Conservation (phyloP, 192 early-diverging fungal genomes). For the Umbelopsis vinacea region DNA sequence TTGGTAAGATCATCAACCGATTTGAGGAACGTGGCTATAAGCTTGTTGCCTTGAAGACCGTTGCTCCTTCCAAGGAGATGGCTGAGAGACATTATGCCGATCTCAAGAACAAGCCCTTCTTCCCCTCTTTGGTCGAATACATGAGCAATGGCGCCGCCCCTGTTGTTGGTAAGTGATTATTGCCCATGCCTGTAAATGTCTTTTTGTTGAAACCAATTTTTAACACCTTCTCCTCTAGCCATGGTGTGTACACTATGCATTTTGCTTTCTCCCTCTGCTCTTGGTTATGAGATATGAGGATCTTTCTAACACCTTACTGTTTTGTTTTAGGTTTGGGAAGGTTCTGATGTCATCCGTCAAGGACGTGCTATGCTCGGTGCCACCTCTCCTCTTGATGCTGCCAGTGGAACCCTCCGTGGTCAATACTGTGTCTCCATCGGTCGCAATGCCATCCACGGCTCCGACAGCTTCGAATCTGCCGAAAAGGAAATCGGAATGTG, state of each 20-base stretch:
- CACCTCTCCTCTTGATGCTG: slow-evolving; percentile 87
- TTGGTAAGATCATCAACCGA: slow-evolving; percentile 84
- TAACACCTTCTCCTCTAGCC: background rate
- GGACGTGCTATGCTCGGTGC: slow-evolving; percentile 89
- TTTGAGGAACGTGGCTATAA: slow-evolving; percentile 93
- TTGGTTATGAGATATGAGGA: too few species aligned
- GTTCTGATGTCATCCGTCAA: slow-evolving; percentile 84
- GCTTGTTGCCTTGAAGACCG: slow-evolving; percentile 82
- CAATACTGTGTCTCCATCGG: slow-evolving; percentile 79
- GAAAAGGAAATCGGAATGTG: slow-evolving; percentile 80
- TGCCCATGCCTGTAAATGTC: background rate
- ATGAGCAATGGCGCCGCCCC: slow-evolving; percentile 90
- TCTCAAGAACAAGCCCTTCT: slow-evolving; percentile 85
- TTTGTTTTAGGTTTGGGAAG: slow-evolving; percentile 81
- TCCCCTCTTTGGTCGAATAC: slow-evolving; percentile 86
- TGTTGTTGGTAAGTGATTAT: slow-evolving; percentile 66
- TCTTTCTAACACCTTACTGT: slow-evolving; percentile 1
- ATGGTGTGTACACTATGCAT: background rate
- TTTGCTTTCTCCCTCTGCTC: too few species aligned
- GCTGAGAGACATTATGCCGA: slow-evolving; percentile 92
- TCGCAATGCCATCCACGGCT: slow-evolving; percentile 88
- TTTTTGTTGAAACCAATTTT: too few species aligned
- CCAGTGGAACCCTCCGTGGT: slow-evolving; percentile 90
- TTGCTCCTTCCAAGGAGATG: slow-evolving; percentile 62
- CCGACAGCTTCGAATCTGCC: slow-evolving; percentile 84